Evolutionary conservation across 139 green algal genomes (phyloP).

Genomic region (Parachlorella kessleri): DNA sequence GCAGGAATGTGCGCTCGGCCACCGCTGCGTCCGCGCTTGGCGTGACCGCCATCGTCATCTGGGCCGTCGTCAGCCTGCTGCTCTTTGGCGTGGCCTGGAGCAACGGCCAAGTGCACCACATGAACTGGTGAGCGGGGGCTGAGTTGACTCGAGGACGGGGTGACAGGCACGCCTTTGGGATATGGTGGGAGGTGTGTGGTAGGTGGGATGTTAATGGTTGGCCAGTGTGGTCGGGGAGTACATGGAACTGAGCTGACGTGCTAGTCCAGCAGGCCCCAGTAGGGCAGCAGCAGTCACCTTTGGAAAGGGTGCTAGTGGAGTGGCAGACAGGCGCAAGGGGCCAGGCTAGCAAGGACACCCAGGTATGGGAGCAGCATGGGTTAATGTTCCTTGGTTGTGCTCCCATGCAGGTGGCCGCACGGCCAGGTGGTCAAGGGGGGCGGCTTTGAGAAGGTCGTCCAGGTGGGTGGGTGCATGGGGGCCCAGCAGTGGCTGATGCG

Average conservation of each 20-base stretch:
- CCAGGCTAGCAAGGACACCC: not conserved
- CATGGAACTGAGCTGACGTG: no score
- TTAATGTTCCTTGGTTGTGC: not conserved
- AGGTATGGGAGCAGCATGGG: not conserved
- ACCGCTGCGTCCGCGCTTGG: conserved; percentile 16
- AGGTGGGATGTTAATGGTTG: no score
- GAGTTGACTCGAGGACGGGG: no score
- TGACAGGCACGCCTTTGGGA: no score
- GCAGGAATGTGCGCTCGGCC: not conserved
- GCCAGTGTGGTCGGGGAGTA: no score
- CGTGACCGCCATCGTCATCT: conserved; percentile 28
- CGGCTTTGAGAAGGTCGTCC: conserved; percentile 33
- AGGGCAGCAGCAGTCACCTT: no score
- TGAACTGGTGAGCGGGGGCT: conserved; percentile 36
- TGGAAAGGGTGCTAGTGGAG: no score
- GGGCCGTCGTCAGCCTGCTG: conserved; percentile 13
- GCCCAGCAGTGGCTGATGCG: no score
- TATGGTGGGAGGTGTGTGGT: no score
- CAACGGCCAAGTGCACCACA: conserved; percentile 27
- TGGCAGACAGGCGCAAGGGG: no score
- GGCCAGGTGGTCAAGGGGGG: conserved; percentile 5
- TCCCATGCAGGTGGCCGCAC: conserved; percentile 23
- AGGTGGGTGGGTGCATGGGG: no score
- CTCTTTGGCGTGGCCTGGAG: conserved; percentile 22
- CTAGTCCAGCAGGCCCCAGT: no score